Evolutionary conservation across 2,329 filamentous ascomycete species (phyloP), one percentile per base, ranked within the genome.

Genomic region (Paecilomyces sp.): DNA sequence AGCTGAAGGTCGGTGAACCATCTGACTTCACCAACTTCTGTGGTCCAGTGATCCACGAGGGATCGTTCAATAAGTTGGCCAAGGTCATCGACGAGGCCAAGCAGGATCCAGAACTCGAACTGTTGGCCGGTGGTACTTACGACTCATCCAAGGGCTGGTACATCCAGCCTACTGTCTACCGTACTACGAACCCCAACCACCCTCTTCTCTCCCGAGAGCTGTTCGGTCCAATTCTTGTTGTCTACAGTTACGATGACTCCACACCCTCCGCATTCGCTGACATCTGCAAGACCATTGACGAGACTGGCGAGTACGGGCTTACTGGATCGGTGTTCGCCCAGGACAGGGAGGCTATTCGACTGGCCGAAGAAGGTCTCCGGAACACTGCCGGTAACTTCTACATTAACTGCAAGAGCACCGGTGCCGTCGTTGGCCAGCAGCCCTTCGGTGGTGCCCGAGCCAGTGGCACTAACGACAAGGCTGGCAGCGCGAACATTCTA

Each of bases 21-120:
- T 83, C 85, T 36, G 79, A 90, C 54, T 88, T 89, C 70, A 79
- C 83, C 67, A 91, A 92, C 80, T 95, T 96, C 79, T 86, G 92
- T 69, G 91, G 91, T 9, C 91, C 91, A 24, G 91, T 96, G 60
- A 95, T 96, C 74, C 91, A 95, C 78, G 83, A 87, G 64, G 83
- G 80, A 11, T 89, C 88, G 11, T 96, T 95, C 82, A 85, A 91
- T 74, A 93, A 92, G 76, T 83, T 96, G 1, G 82, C 85, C 0
- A 81, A 82, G 22, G 88, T 88, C 58, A 95, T 96, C 64, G 89
- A 94, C 61, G 85, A 84, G 33, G 89, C 91, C n/a, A 91, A 91
- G 77, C 80, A 82, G 8, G 91, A 95, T 74, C 76, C 80, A 8
- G 85, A 89, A 64, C 83, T 96, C 13, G 82, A 89, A 72, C 81